Evolutionary conservation across 768 basidiomycete genomes (phyloP), one percentile per base, ranked within the genome.

Genomic region (Phylloporus scabripes): DNA sequence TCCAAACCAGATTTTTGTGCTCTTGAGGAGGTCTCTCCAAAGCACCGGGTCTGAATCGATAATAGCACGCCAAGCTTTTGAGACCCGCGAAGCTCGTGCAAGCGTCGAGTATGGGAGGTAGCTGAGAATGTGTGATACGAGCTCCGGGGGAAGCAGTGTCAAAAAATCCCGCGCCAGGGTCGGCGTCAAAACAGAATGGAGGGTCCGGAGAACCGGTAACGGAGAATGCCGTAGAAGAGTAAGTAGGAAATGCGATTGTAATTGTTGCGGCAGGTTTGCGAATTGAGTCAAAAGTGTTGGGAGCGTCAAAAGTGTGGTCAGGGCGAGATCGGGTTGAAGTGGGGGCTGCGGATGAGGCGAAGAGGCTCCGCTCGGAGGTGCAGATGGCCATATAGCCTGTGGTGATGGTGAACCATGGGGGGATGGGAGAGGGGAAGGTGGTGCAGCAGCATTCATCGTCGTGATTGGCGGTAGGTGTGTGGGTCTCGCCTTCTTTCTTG

Each of bases 131-230:
- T 89, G 86, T 1, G 93, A 88, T 44, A 91, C 86, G 32, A 99
- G 81, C 60, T 99, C 95, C 29, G 89, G 84, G 5, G 96, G 96
- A 9, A 97, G 80, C 33, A 91, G 79, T 2, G 87, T 85, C 56
- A 98, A 78, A 66, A 97, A 99, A 69, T 99, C 96, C 57, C 94
- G 87, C 18, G 92, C 91, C 24, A 98, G 75, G 2, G 92, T 92
- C 21, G 88, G 91, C 1, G 87, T 85, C 57, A 97, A 75, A 58
- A 98, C 87, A 31, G 86, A 83, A 61, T 94, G 86, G 14, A 98
- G 70, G 1, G 87, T 88, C 45, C 95, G 87, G 23, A 99, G 77
- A 32, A 97, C 95, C 4, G 92, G 85, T 17, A 95, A 79, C 3
- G 93, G 85, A 5, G 93, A 92, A 59, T 94, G 91, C 51, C 92